These are phyloP conservation scores for Hypoxylon perforatum DNA, from an alignment of 495 filamentous ascomycete genomes.

Conservation along the genomic window DNA sequence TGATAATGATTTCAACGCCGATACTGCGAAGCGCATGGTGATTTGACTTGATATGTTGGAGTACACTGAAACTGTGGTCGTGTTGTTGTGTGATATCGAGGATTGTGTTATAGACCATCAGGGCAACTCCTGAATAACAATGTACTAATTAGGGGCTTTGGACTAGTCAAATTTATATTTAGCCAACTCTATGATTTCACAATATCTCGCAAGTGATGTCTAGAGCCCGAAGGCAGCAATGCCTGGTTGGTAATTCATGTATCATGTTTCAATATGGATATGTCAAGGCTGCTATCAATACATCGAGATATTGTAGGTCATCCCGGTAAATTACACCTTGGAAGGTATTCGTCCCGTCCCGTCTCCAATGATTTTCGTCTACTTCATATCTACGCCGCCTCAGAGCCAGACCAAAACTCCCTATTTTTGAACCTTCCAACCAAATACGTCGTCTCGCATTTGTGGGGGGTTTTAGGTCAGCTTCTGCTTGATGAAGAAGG, in stretches of 20 bases:
- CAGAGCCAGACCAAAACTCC: neutral
- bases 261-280: too few relatives aligned
- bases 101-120: too few relatives aligned
- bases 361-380: too few relatives aligned
- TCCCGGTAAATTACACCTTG: too few relatives aligned
- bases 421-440: constrained; percentile 1
- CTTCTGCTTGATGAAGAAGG: constrained; percentile 99
- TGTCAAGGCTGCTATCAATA: constrained; percentile 2
- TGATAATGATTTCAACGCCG: constrained; percentile 36
- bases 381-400: neutral
- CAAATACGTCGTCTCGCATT: neutral
- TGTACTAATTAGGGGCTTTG: too few relatives aligned
- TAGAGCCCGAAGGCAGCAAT: too few relatives aligned
- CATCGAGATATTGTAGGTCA: neutral
- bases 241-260: too few relatives aligned
- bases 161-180: constrained; percentile 10
- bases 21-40: constrained; percentile 12
- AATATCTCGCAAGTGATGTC: neutral
- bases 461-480: constrained; percentile 75
- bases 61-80: constrained; percentile 6
- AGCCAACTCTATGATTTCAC: constrained; percentile 5
- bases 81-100: neutral
- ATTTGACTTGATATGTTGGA: constrained; percentile 11
- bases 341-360: too few relatives aligned
- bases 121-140: too few relatives aligned